Conservation (phyloP, 768 basidiomycete species). For the Suillus discolor region DNA sequence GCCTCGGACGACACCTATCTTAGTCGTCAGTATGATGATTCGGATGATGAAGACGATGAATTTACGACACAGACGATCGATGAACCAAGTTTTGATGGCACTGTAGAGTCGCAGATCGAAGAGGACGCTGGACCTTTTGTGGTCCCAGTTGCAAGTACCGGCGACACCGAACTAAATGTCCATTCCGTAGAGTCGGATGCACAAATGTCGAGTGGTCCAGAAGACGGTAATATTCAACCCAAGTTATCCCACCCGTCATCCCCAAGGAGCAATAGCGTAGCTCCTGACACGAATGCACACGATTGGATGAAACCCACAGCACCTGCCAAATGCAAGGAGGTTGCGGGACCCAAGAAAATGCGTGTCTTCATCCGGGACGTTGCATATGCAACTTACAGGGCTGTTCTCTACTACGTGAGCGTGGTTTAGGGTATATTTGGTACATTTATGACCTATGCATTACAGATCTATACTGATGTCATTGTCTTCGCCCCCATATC, state of each 20-base stretch:
- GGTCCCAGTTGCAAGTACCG: background rate
- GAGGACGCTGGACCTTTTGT: slow-evolving; percentile 2
- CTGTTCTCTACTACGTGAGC: slow-evolving; percentile 77
- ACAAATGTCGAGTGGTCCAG: slow-evolving; percentile 8
- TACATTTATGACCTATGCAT: background rate
- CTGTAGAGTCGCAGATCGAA: slow-evolving; percentile 23
- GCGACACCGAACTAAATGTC: slow-evolving; percentile 12
- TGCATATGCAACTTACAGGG: slow-evolving; percentile 64
- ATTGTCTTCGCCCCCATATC: slow-evolving; percentile 85
- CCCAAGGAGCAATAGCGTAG: slow-evolving; percentile 31
- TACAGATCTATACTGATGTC: slow-evolving; percentile 80
- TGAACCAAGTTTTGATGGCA: slow-evolving; percentile 33
- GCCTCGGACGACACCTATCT: slow-evolving; percentile 51
- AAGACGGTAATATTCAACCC: slow-evolving; percentile 29
- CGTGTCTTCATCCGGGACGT: slow-evolving; percentile 58
- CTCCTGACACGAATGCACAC: slow-evolving; percentile 20
- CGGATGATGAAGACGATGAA: slow-evolving; percentile 56
- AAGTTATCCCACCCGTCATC: slow-evolving; percentile 44
- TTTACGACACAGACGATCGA: slow-evolving; percentile 36
- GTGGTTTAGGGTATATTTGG: background rate
- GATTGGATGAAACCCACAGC: slow-evolving; percentile 5
- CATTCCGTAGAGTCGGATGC: background rate
- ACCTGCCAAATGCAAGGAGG: slow-evolving; percentile 5
- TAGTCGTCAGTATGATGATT: slow-evolving; percentile 45
- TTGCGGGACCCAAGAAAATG: slow-evolving; percentile 51